Conservation (phyloP, 495 filamentous ascomycete genomes). For the Penicillium malachiteum region DNA sequence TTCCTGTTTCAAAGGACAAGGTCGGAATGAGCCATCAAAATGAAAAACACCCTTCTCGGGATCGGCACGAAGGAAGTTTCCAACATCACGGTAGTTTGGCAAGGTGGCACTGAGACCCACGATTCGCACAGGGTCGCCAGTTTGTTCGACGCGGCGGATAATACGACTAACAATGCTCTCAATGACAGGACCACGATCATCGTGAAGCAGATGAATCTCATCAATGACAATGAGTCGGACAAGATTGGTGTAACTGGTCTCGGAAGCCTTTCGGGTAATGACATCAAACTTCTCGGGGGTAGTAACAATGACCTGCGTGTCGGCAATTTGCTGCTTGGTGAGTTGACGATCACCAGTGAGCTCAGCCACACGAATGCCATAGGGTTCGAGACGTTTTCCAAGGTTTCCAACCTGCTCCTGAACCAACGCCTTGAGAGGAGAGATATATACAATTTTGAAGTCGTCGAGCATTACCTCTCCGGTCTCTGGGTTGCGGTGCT, state of each 20-base stretch:
- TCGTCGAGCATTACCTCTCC: conserved; percentile 91
- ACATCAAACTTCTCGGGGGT: conserved; percentile 99
- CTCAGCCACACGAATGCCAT: conserved; percentile 89
- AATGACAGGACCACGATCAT: conserved; percentile 94
- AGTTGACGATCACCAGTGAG: conserved; percentile 96
- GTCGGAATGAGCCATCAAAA: conserved; percentile 92
- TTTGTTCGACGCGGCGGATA: conserved; percentile 88
- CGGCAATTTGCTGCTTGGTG: conserved; percentile 96
- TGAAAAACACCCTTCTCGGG: conserved; percentile 84
- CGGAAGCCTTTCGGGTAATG: conserved; percentile 96
- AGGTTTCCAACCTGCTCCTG: conserved; percentile 98
- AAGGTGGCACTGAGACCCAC: conserved; percentile 93
- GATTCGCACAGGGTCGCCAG: conserved; percentile 84
- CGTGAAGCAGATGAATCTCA: conserved; percentile 96
- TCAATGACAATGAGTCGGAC: conserved; percentile 95
- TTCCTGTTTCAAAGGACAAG: conserved; percentile 91
- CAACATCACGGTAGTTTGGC: conserved; percentile 96
- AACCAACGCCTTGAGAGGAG: conserved; percentile 93
- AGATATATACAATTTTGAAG: conserved; percentile 98
- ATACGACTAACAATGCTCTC: conserved; percentile 97
- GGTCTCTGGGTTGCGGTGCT: conserved; percentile 80
- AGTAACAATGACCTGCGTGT: conserved; percentile 98
- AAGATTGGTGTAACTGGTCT: conserved; percentile 94
- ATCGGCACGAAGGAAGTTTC: conserved; percentile 91
- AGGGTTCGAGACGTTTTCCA: conserved; percentile 83